Conservation (phyloP, 108 stramenopile genomes). For the Skeletonema grethae region DNA sequence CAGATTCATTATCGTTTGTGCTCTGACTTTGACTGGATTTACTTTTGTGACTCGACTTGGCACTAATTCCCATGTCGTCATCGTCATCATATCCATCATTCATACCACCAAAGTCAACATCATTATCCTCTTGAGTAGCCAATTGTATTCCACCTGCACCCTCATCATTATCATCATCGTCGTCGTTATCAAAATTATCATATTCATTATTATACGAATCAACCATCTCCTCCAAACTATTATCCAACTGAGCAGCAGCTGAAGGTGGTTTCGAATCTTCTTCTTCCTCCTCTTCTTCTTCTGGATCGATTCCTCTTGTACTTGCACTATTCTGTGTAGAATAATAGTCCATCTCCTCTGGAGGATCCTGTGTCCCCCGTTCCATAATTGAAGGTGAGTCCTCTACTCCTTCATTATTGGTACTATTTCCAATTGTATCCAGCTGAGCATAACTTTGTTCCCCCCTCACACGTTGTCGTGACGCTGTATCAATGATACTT, state of each 20-base stretch:
- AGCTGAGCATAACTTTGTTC: constrained; percentile 7
- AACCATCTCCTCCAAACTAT: constrained; percentile 47
- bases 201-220: constrained; percentile 40
- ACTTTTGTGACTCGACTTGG: not conserved
- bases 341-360: constrained; percentile 30
- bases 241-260: constrained; percentile 11
- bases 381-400: constrained; percentile 4
- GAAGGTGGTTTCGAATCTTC: constrained; percentile 1
- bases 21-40: constrained; percentile 9
- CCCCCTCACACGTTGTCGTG: constrained; percentile 10
- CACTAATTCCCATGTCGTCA: not conserved
- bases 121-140: constrained; percentile 29
- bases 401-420: not conserved
- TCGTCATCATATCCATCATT: constrained; percentile 24
- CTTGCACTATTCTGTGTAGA: not conserved
- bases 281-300: constrained; percentile 29
- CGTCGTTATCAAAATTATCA: constrained; percentile 20
- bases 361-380: constrained; percentile 29
- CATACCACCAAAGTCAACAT: constrained; percentile 8
- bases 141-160: constrained; percentile 27
- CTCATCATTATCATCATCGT: constrained; percentile 33
- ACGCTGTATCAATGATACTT: constrained; percentile 3
- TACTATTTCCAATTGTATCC: constrained; percentile 1
- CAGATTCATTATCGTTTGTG: constrained; percentile 3
- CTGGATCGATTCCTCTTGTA: constrained; percentile 33